These are phyloP conservation scores for Stephania yunnanensis DNA, from an alignment of 164 flowering plant species.

Conservation along the genomic window DNA sequence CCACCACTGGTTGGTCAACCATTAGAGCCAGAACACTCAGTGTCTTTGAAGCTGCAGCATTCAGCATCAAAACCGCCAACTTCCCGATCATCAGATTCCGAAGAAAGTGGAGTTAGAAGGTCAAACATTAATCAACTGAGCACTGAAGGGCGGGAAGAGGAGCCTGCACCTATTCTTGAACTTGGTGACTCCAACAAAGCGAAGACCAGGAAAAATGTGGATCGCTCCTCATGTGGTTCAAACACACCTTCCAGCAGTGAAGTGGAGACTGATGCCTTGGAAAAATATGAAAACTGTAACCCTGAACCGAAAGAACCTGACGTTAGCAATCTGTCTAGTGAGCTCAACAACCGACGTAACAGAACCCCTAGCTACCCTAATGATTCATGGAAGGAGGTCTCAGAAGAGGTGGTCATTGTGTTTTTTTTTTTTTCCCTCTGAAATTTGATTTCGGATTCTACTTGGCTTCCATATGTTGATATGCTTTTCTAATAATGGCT, in stretches of 20 bases:
- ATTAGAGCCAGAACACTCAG: constrained; percentile 34
- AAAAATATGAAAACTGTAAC: constrained; percentile 44
- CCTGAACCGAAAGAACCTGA: constrained; percentile 49
- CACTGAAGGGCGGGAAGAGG: constrained; percentile 29
- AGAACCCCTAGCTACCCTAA: constrained; percentile 37
- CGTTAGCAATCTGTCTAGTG: constrained; percentile 31
- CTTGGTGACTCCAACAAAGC: constrained; percentile 37
- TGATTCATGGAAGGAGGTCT: constrained; percentile 93
- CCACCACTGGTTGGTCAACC: constrained; percentile 31
- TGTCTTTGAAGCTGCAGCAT: constrained; percentile 38
- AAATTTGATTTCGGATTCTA: background rate
- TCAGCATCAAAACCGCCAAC: constrained; percentile 42
- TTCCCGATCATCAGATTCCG: constrained; percentile 48
- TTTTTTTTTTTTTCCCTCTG: background rate
- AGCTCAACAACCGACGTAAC: constrained; percentile 43
- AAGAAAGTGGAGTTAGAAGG: constrained; percentile 38
- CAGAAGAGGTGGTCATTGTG: constrained; percentile 59
- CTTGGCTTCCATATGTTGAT: too few relatives aligned
- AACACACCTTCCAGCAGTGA: constrained; percentile 89
- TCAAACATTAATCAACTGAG: constrained; percentile 18
- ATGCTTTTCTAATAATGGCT: constrained; percentile 6
- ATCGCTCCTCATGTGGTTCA: constrained; percentile 93
- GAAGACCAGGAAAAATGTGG: constrained; percentile 52
- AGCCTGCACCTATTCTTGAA: constrained; percentile 23
- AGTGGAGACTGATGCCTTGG: constrained; percentile 60